phyloP scores from a whole-genome alignment of 1,139 yeast species.

The Kluyveromyces marxianus region DNA sequence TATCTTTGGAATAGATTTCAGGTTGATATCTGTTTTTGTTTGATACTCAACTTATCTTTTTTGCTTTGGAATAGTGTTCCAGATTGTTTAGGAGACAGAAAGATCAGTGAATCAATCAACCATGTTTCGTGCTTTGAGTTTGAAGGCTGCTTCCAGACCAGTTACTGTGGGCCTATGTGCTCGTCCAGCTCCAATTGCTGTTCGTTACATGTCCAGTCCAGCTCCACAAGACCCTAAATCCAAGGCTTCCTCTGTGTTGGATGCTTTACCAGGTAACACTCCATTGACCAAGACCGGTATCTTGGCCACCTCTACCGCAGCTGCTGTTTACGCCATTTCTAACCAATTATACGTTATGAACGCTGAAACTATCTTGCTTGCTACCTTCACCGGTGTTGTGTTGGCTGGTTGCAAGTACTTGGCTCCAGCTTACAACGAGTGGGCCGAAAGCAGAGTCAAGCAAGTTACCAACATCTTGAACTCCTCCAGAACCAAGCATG shows the following conservation, averaged over 20 bases:
- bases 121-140: constrained; percentile 27
- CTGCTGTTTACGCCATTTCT: constrained; percentile 87
- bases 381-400: constrained; percentile 71
- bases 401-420: constrained; percentile 76
- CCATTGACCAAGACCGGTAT: constrained; percentile 88
- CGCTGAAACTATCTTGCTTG: constrained; percentile 84
- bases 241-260: constrained; percentile 83
- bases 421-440: constrained; percentile 90
- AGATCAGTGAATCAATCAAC: neutral
- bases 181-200: constrained; percentile 37
- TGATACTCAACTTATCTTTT: too few relatives aligned
- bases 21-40: too few relatives aligned
- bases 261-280: constrained; percentile 89
- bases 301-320: constrained; percentile 91
- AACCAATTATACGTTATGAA: constrained; percentile 88
- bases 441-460: constrained; percentile 88
- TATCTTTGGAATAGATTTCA: too few relatives aligned
- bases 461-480: constrained; percentile 76
- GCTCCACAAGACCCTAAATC: constrained; percentile 74
- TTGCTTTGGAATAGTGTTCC: too few relatives aligned
- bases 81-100: too few relatives aligned
- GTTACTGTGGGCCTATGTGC: constrained; percentile 17
- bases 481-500: constrained; percentile 84
- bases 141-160: constrained; percentile 24
- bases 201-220: constrained; percentile 56